phyloP scores from a whole-genome alignment of 2,329 filamentous ascomycete genomes.

The Calonectria henricotiae region DNA sequence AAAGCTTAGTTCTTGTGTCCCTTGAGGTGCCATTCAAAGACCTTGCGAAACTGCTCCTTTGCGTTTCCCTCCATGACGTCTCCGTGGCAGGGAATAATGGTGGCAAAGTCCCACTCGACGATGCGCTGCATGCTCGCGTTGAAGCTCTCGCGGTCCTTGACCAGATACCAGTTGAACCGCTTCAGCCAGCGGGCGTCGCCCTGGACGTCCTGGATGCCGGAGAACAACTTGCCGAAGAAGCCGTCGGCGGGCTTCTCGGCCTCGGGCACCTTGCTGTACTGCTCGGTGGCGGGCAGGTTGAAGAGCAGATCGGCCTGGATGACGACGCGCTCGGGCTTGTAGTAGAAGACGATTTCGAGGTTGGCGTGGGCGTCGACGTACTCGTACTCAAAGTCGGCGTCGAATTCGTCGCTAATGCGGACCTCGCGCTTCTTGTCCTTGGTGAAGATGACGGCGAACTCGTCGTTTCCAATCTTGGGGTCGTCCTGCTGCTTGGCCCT shows the following conservation, averaged over 20 bases:
- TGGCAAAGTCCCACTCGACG: slow-evolving; percentile 86
- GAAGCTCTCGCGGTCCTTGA: slow-evolving; percentile 78
- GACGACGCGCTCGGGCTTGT: slow-evolving; percentile 83
- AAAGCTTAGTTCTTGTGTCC: slow-evolving; percentile 47
- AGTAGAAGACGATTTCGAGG: slow-evolving; percentile 90
- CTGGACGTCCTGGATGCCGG: slow-evolving; percentile 72
- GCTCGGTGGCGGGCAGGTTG: slow-evolving; percentile 90
- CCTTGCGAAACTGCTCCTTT: slow-evolving; percentile 83
- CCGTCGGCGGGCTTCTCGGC: slow-evolving; percentile 55
- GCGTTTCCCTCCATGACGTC: slow-evolving; percentile 84
- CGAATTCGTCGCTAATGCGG: slow-evolving; percentile 83
- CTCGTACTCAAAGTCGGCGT: slow-evolving; percentile 88
- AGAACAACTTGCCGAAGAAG: slow-evolving; percentile 63
- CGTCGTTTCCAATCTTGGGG: slow-evolving; percentile 65
- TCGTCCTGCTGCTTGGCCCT: slow-evolving; percentile 73
- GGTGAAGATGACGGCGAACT: slow-evolving; percentile 80
- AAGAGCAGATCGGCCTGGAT: slow-evolving; percentile 94
- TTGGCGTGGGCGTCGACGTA: slow-evolving; percentile 86
- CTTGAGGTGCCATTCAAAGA: slow-evolving; percentile 88
- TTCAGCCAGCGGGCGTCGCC: slow-evolving; percentile 83
- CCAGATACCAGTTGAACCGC: slow-evolving; percentile 85
- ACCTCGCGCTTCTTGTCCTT: slow-evolving; percentile 68
- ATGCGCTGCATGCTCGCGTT: slow-evolving; percentile 80
- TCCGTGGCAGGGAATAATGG: slow-evolving; percentile 92
- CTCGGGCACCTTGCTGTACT: slow-evolving; percentile 81